Conservation (phyloP, 495 filamentous ascomycete genomes). For the Corynascus novoguineensis region DNA sequence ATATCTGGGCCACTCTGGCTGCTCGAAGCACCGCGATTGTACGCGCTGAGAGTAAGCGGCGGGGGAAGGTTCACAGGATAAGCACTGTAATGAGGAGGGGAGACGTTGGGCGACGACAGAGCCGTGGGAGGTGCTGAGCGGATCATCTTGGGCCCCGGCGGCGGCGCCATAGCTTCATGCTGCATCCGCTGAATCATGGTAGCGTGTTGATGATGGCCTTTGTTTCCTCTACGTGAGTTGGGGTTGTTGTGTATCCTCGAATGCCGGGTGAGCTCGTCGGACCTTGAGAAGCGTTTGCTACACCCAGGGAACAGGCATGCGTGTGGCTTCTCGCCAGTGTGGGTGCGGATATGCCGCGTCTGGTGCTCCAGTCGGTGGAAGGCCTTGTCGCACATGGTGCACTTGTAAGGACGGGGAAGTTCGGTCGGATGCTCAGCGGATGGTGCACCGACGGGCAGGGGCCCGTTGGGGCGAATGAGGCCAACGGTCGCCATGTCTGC, state of each 20-base stretch:
- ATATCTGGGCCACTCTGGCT: slow-evolving; percentile 64
- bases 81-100: slow-evolving; percentile 80
- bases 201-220: slow-evolving; percentile 52
- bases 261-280: slow-evolving; percentile 93
- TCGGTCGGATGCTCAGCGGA: slow-evolving; percentile 53
- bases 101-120: slow-evolving; percentile 88
- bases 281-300: slow-evolving; percentile 95
- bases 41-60: slow-evolving; percentile 56
- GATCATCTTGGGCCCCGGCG: slow-evolving; percentile 56
- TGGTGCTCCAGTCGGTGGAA: slow-evolving; percentile 99
- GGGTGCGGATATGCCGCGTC: slow-evolving; percentile 93
- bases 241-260: slow-evolving; percentile 99
- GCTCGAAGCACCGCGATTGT: slow-evolving; percentile 49
- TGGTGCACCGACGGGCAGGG: slow-evolving; percentile 50
- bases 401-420: slow-evolving; percentile 95
- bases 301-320: slow-evolving; percentile 91
- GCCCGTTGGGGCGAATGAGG: slow-evolving; percentile 65
- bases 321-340: slow-evolving; percentile 97
- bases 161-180: slow-evolving; percentile 72
- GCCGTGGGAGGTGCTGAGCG: slow-evolving; percentile 88
- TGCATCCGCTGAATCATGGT: slow-evolving; percentile 33
- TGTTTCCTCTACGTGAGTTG: slow-evolving; percentile 91
- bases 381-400: slow-evolving; percentile 95
- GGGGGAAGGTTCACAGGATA: slow-evolving; percentile 60
- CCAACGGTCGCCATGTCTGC: slow-evolving; percentile 63